These are phyloP conservation scores for Carex cristatella DNA, from an alignment of 176 grass and related monocot species.

Conservation along the genomic window DNA sequence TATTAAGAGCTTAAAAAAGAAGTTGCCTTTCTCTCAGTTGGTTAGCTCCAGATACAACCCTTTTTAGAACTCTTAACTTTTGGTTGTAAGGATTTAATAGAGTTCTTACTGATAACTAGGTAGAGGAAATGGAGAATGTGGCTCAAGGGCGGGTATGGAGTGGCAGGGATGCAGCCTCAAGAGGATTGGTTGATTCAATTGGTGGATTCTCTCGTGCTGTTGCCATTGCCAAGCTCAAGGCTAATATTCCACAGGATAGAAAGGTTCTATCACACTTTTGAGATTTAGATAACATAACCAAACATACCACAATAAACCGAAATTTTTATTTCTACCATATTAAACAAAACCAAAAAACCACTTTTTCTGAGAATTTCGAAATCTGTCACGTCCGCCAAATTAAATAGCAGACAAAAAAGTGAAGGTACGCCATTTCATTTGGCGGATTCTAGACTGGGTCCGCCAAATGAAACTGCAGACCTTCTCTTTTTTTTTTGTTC, in stretches of 20 bases:
- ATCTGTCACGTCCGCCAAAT: too few relatives aligned
- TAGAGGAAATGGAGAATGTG: constrained; percentile 91
- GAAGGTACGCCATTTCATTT: too few relatives aligned
- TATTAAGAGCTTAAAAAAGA: not conserved
- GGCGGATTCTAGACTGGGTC: too few relatives aligned
- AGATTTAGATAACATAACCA: constrained; percentile 1
- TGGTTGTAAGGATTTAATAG: not conserved
- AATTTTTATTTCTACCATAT: too few relatives aligned
- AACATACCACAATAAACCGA: not conserved
- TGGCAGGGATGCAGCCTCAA: constrained; percentile 72
- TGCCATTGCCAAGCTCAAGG: constrained; percentile 93
- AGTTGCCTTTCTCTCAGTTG: not conserved
- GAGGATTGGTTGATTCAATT: constrained; percentile 88
- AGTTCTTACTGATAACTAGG: constrained; percentile 37
- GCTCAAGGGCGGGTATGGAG: constrained; percentile 97
- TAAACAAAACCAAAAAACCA: too few relatives aligned
- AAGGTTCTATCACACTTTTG: constrained; percentile 48
- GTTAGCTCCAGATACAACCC: not conserved
- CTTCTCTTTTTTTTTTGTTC: too few relatives aligned
- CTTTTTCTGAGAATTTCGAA: too few relatives aligned
- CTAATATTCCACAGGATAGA: constrained; percentile 73
- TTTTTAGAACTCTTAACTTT: not conserved
- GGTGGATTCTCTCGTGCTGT: constrained; percentile 82
- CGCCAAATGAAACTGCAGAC: too few relatives aligned
- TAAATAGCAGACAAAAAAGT: too few relatives aligned